Base-by-base conservation (phyloP, 148 eudicot genomes). In the Cornus florida region DNA sequence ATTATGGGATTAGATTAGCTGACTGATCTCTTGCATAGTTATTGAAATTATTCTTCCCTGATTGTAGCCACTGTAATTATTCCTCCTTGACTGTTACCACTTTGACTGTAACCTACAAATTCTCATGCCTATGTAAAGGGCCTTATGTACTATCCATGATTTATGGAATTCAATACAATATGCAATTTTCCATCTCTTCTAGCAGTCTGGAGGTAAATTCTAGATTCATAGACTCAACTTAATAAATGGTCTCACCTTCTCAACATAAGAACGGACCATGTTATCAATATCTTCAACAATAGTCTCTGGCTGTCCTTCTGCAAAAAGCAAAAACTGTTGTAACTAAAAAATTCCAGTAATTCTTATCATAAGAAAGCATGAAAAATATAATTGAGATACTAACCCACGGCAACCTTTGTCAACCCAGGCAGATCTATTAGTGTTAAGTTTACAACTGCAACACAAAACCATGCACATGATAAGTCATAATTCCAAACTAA, bases 371-470 rank as follows among this genome's bases (percentile, higher is more conserved):
- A 41, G 16, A 65, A 10, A 68, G 71, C 64, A 56, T 33, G 24
- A 19, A 76, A 59, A 24, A 73, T 5, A 5, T 24, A 10, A 24
- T 64, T 75, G 46, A 77, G 74, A 79, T 81, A 69, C 85, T 97
- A 86, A 97, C 99, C 98, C 71, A 97, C 99, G 24, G 99, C 99
- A 79, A 97, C 98, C 89, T 97, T 97, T 53, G 99, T 97, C 85
- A 97, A 78, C 70, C 99, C 99, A 53, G 99, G 99, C 86, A 97
- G 99, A 94, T 97, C 99, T 70, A 97, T 92, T 75, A 97, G 94
- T 69, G 99, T 97, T 89, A 97, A 88, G 86, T 97, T 94, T 79
- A 97, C 99, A 85, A 97, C 99, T 97, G 97, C 73, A 89, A 75
- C 75, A 82, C 69, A 77, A 86, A 84, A 72, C 57, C 39, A 82